Conservation (phyloP, 352 stramenopile genomes). For the Globisporangium orthogonon region DNA sequence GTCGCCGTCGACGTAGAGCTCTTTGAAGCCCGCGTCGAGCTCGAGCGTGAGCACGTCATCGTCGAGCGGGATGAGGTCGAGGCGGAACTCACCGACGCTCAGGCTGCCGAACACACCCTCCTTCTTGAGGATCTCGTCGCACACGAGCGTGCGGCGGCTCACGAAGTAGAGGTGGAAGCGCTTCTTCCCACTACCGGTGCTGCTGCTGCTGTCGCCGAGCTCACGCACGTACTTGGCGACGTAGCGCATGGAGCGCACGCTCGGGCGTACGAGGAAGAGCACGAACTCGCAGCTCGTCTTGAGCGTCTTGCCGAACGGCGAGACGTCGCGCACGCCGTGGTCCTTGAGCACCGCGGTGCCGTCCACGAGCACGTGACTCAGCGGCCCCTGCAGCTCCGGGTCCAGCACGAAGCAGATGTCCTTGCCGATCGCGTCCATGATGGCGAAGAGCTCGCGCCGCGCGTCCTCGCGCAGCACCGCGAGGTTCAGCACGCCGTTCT, state of each 20-base stretch:
- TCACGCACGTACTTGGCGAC: conserved; percentile 77
- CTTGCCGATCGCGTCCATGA: conserved; percentile 80
- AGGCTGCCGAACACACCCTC: conserved; percentile 83
- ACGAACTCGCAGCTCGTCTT: conserved; percentile 84
- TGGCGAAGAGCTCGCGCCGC: conserved; percentile 76
- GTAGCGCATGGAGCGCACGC: conserved; percentile 66
- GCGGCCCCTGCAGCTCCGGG: conserved; percentile 66
- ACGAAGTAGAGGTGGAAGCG: conserved; percentile 88
- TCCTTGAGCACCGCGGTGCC: conserved; percentile 81
- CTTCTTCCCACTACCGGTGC: conserved; percentile 38
- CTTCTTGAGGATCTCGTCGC: conserved; percentile 90
- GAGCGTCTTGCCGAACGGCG: conserved; percentile 73
- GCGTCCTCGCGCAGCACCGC: conserved; percentile 82
- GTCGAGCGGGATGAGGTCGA: conserved; percentile 95
- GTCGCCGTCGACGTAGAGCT: conserved; percentile 87
- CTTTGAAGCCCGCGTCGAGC: conserved; percentile 79
- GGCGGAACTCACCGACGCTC: conserved; percentile 85
- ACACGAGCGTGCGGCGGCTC: conserved; percentile 86
- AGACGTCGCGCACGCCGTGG: conserved; percentile 82
- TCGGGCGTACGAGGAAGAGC: conserved; percentile 85
- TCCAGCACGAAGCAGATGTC: conserved; percentile 88
- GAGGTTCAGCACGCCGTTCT: conserved; percentile 83
- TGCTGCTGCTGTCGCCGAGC: conserved; percentile 26
- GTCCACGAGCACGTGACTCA: conserved; percentile 86
- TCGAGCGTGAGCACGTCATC: conserved; percentile 94